Percentiles rank a stretch among this genome's conserved stretches.
Evolutionary conservation across 768 basidiomycete genomes (phyloP).

Genomic region (Tylopilus rubrobrunneus): DNA sequence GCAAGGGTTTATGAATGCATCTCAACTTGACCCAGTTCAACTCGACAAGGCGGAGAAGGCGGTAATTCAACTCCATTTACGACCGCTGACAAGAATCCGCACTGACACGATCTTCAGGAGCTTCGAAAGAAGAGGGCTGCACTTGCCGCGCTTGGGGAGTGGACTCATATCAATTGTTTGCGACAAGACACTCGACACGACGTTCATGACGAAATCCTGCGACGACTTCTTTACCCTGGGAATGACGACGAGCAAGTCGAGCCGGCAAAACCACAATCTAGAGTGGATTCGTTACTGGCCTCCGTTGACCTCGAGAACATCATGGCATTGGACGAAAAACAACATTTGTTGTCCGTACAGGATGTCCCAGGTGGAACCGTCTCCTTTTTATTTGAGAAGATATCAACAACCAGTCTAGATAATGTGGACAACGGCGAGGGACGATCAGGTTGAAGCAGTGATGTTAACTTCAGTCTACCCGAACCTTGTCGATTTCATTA

Average conservation of each 20-base stretch:
- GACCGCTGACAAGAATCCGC: not conserved
- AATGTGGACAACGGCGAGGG: not conserved
- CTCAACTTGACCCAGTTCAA: constrained; percentile 49
- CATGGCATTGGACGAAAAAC: constrained; percentile 31
- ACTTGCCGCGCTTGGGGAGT: constrained; percentile 71
- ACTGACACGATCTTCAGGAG: constrained; percentile 40
- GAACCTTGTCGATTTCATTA: not conserved
- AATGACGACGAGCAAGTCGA: constrained; percentile 16
- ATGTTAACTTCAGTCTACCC: not conserved
- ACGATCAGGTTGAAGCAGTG: not conserved
- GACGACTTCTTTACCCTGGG: constrained; percentile 36
- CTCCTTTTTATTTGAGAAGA: constrained; percentile 73
- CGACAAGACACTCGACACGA: constrained; percentile 39
- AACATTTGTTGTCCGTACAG: constrained; percentile 39
- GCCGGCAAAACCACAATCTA: constrained; percentile 20
- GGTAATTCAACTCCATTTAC: constrained; percentile 34
- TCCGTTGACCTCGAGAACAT: constrained; percentile 49
- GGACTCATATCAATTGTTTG: constrained; percentile 82
- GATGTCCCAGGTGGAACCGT: constrained; percentile 61
- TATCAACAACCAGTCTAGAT: constrained; percentile 25
- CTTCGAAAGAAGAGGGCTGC: constrained; percentile 62
- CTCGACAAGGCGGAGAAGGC: constrained; percentile 47
- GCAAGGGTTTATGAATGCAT: constrained; percentile 62
- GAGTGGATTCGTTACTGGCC: constrained; percentile 33
- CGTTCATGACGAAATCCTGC: constrained; percentile 66